Conservation (phyloP, 139 green algal genomes). For the Chlamydomonas incerta region DNA sequence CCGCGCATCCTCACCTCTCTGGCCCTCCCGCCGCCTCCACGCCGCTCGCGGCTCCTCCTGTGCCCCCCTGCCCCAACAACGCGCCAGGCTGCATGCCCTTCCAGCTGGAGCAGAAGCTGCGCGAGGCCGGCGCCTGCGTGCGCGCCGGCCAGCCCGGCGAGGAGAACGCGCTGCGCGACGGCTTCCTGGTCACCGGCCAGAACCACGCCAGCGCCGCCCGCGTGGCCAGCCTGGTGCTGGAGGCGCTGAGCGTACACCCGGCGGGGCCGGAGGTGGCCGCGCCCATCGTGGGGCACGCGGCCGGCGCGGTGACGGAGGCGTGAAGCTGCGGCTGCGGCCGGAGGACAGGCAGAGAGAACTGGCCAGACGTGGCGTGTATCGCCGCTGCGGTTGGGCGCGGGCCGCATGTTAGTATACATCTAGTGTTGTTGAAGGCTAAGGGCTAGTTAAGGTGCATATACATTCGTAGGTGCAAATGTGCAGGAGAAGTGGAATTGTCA, state of each 20-base stretch:
- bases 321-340: not conserved
- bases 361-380: too few relatives aligned
- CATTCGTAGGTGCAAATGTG: too few relatives aligned
- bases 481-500: too few relatives aligned
- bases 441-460: too few relatives aligned
- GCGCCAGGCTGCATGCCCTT: slow-evolving; percentile 43
- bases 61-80: not conserved
- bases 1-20: too few relatives aligned
- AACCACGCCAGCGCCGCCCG: slow-evolving; percentile 45
- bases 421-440: too few relatives aligned
- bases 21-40: too few relatives aligned
- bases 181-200: slow-evolving; percentile 59
- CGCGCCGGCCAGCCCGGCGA: not conserved
- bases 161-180: slow-evolving; percentile 43
- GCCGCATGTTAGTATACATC: too few relatives aligned
- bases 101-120: slow-evolving; percentile 52
- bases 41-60: not conserved
- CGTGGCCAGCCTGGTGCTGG: slow-evolving; percentile 5
- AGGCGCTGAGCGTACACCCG: slow-evolving; percentile 29
- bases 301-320: slow-evolving; percentile 4
- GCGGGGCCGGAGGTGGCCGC: not conserved
- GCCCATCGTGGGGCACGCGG: slow-evolving; percentile 6
- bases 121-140: slow-evolving; percentile 49
- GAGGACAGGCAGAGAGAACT: too few relatives aligned
- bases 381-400: too few relatives aligned